Base-by-base conservation (phyloP, 2,329 filamentous ascomycete species). In the Calonectria pteridis region DNA sequence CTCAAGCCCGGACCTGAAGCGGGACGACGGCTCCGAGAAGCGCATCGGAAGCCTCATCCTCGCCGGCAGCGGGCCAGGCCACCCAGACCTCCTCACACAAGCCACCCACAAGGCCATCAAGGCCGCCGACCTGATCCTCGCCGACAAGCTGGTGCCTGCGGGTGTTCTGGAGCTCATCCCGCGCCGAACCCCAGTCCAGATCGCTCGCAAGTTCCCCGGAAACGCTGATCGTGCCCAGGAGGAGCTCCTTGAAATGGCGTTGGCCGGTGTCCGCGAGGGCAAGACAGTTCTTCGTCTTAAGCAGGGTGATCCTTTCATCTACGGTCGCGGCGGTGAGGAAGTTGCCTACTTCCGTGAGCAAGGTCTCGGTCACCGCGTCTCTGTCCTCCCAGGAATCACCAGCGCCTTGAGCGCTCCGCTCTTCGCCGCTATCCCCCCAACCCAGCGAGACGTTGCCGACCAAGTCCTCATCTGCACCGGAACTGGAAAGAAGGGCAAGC, bases 381-480 rank as follows among this genome's bases (percentile, higher is more conserved):
- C 90, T 0, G 96, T 99, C 0, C 87, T 99, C 2, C 97, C 97
- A 0, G 97, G 97, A 1, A 94, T 99, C 53, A 98, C 97, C 0
- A 96, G 93, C 79, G 95, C 96, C 1, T 87, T 99, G 46, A 94
- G 91, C 71, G 97, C 95, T 13, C 95, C 96, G 0, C 88, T 99
- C 3, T 98, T 98, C 82, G 96, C 96, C 0, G 92, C 89, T 9
- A 94, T 99, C 37, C 96, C 97, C 2, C 89, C 94, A 0, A 99
- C 97, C 1, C 96, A 98, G 85, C 90, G 97, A 6, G 94, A 94
- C 55, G 94, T 98, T 0, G 94, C 95, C 4, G 97, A 99, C 81
- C 96, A 98, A 84, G 93, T 99, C 0, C 89, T 99, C 31, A 91
- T 99, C n/a, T 98, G 97, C 85, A 99, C 97, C 0, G 97, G 97